Base-by-base conservation (phyloP, 306 rosid species). In the Astragalus membranaceus region DNA sequence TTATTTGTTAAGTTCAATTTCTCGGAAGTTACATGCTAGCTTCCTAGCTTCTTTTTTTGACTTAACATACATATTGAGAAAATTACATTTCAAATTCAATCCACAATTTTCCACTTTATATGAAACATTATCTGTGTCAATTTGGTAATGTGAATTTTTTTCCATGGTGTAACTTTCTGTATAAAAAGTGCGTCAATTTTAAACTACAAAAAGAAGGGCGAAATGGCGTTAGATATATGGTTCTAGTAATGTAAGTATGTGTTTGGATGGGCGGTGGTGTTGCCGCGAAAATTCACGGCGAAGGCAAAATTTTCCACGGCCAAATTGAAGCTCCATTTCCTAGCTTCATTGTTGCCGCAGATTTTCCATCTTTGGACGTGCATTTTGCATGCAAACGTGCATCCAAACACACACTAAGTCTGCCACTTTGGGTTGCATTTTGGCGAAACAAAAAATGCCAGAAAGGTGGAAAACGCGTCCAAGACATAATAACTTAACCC, bases 391-490 rank as follows among this genome's bases (percentile, higher is more conserved):
- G n/a, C n/a, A n/a, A n/a, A n/a, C n/a, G n/a, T n/a, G n/a, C n/a
- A n/a, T n/a, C n/a, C n/a, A n/a, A n/a, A n/a, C n/a, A n/a, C n/a
- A n/a, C n/a, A n/a, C n/a, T n/a, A n/a, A n/a, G 67, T 52, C 66
- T 61, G 75, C 65, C 75, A 73, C 74, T 56, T 46, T 54, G 74
- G 74, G 30, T 56, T 71, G 15, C 41, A 64, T 53, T 65, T 43
- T 72, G 17, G 50, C 47, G 64, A 37, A 57, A 30, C 30, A 69
- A 13, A 46, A 73, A 52, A 8, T 20, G 47, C 15, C 68, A 51
- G 64, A 67, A 52, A 42, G 65, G 70, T 30, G 44, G 17, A 72
- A 81, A 82, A 74, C 83, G 86, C 84, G 78, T 80, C 67, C 36
- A 26, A 10, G 59, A 37, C 51, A 58, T 37, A 56, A n/a, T n/a